These are phyloP conservation scores for Boletus vinaceobasis DNA, from an alignment of 768 basidiomycete species.

Conservation along the genomic window DNA sequence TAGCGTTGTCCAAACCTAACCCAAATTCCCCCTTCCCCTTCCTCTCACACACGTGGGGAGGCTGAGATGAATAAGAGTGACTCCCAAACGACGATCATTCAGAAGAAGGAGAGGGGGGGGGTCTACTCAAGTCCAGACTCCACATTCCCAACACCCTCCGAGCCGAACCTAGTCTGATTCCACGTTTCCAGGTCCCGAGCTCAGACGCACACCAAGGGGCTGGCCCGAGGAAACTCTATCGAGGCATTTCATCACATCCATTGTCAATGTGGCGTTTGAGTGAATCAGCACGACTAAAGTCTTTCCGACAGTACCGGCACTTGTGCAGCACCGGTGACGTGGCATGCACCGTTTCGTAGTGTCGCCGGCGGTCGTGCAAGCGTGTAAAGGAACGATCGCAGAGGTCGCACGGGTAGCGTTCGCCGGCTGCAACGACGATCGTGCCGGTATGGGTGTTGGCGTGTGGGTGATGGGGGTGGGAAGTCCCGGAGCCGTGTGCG, in stretches of 20 bases:
- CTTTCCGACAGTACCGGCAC: constrained; percentile 72
- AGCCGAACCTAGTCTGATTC: constrained; percentile 9
- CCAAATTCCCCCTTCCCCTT: not conserved
- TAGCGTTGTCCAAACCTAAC: not conserved
- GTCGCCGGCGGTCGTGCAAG: constrained; percentile 77
- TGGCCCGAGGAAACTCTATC: constrained; percentile 22
- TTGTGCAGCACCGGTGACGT: constrained; percentile 60
- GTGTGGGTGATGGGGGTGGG: constrained; percentile 7
- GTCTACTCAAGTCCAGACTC: constrained; percentile 10
- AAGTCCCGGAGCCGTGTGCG: constrained; percentile 5
- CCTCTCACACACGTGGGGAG: constrained; percentile 7
- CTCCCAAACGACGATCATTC: constrained; percentile 17
- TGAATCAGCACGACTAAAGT: constrained; percentile 76
- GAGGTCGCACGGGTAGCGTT: constrained; percentile 68
- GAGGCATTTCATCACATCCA: constrained; percentile 66
- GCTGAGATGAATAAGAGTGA: constrained; percentile 12
- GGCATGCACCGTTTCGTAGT: constrained; percentile 74
- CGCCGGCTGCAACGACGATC: constrained; percentile 34
- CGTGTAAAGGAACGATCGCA: constrained; percentile 81
- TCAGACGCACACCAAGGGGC: constrained; percentile 1
- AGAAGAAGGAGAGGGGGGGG: constrained; percentile 1
- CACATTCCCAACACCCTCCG: constrained; percentile 10
- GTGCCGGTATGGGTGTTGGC: constrained; percentile 12
- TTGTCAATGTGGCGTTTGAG: constrained; percentile 81
- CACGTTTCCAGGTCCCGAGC: constrained; percentile 16